Conservation (phyloP, 805 yeast species). For the Henningerozyma blattae region DNA sequence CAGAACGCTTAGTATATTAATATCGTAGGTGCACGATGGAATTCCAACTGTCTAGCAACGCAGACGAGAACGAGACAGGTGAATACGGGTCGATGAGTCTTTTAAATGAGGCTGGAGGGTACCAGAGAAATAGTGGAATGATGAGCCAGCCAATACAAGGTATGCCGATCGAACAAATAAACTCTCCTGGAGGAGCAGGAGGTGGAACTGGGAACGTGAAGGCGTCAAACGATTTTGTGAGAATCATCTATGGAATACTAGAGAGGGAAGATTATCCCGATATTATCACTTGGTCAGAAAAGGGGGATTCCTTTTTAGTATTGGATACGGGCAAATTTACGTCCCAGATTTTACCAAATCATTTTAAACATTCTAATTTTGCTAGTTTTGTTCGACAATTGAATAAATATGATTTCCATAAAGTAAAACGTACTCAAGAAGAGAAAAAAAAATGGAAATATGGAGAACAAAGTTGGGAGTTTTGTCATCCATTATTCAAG, state of each 20-base stretch:
- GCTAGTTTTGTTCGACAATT: slow-evolving; percentile 91
- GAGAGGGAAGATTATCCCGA: slow-evolving; percentile 66
- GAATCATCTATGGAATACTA: slow-evolving; percentile 71
- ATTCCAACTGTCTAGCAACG: too few species aligned
- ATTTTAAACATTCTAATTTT: slow-evolving; percentile 90
- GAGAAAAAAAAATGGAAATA: slow-evolving; percentile 43
- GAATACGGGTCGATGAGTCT: too few species aligned
- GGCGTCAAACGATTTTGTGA: slow-evolving; percentile 69
- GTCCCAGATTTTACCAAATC: slow-evolving; percentile 75
- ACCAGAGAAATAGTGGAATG: too few species aligned
- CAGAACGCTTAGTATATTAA: too few species aligned
- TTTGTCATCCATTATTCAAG: slow-evolving; percentile 80
- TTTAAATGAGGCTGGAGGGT: too few species aligned
- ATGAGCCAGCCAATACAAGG: too few species aligned
- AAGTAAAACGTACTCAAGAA: slow-evolving; percentile 66
- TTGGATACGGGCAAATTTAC: slow-evolving; percentile 85
- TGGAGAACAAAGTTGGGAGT: slow-evolving; percentile 86
- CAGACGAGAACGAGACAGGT: too few species aligned
- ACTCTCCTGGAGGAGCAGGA: too few species aligned
- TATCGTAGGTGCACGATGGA: too few species aligned
- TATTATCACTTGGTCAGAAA: slow-evolving; percentile 75
- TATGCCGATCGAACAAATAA: too few species aligned
- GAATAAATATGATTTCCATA: slow-evolving; percentile 95
- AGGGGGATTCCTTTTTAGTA: slow-evolving; percentile 83
- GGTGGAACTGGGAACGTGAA: too few species aligned